Base-by-base conservation (phyloP, 1,139 yeast species). In the Yamadazyma friedrichii region DNA sequence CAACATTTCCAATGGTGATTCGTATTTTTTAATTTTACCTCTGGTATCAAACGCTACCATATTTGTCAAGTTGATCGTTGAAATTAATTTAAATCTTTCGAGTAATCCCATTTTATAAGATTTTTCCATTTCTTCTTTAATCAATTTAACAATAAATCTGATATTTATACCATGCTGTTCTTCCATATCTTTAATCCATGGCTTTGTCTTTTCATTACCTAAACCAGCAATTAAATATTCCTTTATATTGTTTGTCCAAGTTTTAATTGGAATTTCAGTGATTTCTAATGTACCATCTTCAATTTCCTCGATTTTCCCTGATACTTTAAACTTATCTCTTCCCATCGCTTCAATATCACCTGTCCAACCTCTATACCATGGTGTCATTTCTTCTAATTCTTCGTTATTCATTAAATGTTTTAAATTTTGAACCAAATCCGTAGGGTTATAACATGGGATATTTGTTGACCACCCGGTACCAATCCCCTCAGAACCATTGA, bases 381-480 rank as follows among this genome's bases (percentile, higher is more conserved):
- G 99, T 2, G 65, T 61, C 91, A 94, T 82, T 35, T 85, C 88
- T 33, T 67, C 73, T 61, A 82, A 62, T 32, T 80, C 85, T 52
- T 88, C 86, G 9, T 82, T 87, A 25, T 74, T 71, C 91, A 94
- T 83, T 53, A 93, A 59, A 34, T 78, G 77, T 43, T 80, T 77
- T 30, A 94, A 67, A 54, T 94, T 93, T 2, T 64, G 69, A 22
- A 88, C 89, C 47, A 94, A 72, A 58, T 93, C 98, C 20, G 62
- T 57, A 0, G 99, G 99, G 58, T 93, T 89, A 63, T 78, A 93
- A 34, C 87, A 81, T 2, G 98, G 99, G 49, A 94, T 85, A 47
- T 80, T 82, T 1, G 98, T 89, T 47, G 96, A 88, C 98, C 98
- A 94, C 53, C 98, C 99, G 38, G 98, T 91, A 51, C 99, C 99